These are phyloP conservation scores for Apocynum venetum DNA, from an alignment of 257 asterid genomes.

Conservation along the genomic window DNA sequence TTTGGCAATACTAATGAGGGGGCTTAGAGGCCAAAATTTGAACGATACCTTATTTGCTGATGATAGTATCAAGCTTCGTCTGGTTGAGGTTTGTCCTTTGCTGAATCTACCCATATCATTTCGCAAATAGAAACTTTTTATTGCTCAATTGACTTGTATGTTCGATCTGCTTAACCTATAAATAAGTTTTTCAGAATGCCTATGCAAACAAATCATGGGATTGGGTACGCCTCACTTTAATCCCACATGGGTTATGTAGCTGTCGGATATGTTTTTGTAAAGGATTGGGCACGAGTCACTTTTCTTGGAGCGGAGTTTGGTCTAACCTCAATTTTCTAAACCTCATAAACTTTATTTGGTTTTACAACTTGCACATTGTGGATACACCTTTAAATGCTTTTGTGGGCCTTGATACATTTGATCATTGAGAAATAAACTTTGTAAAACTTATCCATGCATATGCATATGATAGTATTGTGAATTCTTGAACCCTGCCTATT, in stretches of 20 bases:
- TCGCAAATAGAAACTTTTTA: neutral
- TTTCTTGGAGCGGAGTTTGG: neutral
- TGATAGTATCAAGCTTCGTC: constrained; percentile 72
- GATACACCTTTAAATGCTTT: neutral
- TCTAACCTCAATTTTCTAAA: neutral
- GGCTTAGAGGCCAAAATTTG: constrained; percentile 96
- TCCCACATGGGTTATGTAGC: neutral
- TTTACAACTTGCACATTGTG: neutral
- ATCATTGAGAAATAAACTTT: too few species aligned
- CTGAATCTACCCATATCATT: neutral
- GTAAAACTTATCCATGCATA: neutral
- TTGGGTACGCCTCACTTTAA: neutral
- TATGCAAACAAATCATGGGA: neutral
- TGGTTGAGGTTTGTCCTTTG: constrained; percentile 68
- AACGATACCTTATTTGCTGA: constrained; percentile 78
- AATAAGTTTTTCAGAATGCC: neutral
- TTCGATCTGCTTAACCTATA: neutral
- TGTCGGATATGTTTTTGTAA: neutral
- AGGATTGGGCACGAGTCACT: neutral
- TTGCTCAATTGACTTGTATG: neutral
- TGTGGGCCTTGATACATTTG: neutral
- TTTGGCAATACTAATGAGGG: constrained; percentile 82
- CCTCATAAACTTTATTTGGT: neutral
- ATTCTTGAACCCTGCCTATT: neutral
- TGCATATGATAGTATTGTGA: neutral